phyloP scores from a whole-genome alignment of 257 asterid genomes.

The Leonotis leonurus region DNA sequence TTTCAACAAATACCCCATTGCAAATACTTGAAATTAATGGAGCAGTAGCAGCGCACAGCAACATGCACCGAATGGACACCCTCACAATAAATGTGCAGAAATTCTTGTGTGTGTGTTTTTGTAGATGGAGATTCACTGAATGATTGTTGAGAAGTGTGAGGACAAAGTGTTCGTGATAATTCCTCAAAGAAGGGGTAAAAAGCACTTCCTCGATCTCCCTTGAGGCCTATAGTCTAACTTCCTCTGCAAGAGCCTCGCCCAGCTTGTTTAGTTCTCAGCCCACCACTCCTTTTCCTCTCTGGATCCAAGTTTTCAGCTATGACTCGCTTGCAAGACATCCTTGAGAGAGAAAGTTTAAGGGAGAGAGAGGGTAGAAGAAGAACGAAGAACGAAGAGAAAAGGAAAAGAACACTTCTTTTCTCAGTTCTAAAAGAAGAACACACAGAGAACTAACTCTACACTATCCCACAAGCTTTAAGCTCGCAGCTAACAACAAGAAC shows the following conservation, averaged over 20 bases:
- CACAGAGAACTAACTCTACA: constrained; percentile 39
- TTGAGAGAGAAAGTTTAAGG: constrained; percentile 16
- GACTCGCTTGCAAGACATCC: constrained; percentile 56
- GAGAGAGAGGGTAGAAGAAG: not conserved
- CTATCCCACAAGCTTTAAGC: constrained; percentile 85
- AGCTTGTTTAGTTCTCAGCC: constrained; percentile 92
- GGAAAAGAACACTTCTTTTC: no score
- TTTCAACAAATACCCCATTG: constrained; percentile 88
- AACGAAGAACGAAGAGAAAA: no score
- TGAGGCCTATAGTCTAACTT: constrained; percentile 55
- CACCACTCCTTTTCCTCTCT: constrained; percentile 85
- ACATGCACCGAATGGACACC: no score
- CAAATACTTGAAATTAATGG: constrained; percentile 12
- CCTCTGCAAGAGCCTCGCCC: constrained; percentile 99
- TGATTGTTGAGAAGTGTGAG: constrained; percentile 17
- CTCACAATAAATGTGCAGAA: constrained; percentile 12
- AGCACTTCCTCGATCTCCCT: constrained; percentile 8
- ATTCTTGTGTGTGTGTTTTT: constrained; percentile 1
- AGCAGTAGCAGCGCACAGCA: no score
- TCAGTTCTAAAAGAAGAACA: no score
- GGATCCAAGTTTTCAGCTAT: constrained; percentile 73
- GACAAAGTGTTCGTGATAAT: constrained; percentile 17
- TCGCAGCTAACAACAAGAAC: constrained; percentile 49
- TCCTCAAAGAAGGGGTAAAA: constrained; percentile 19
- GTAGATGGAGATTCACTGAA: constrained; percentile 12